Conservation (phyloP, 2,329 filamentous ascomycete species). For the Penicillium sclerotigenum region DNA sequence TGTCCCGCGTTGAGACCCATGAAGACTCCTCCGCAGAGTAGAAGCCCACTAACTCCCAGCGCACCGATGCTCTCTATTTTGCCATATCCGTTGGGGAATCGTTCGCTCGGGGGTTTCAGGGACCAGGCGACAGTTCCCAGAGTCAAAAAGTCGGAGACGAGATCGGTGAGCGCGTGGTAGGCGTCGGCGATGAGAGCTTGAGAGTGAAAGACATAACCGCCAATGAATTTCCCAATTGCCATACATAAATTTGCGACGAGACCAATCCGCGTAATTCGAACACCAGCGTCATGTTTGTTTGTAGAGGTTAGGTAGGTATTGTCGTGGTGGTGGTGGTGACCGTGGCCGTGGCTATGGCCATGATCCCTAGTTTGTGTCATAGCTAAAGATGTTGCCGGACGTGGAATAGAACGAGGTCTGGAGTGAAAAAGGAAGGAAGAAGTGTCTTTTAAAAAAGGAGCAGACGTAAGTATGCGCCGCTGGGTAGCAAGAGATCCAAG, state of each 20-base stretch:
- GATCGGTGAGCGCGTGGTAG: constrained; percentile 90
- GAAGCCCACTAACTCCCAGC: constrained; percentile 84
- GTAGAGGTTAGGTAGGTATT: constrained; percentile 75
- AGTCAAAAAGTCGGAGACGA: constrained; percentile 92
- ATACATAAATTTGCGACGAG: constrained; percentile 88
- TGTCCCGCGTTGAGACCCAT: constrained; percentile 79
- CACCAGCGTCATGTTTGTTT: constrained; percentile 88
- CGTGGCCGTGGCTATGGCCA: constrained; percentile 56
- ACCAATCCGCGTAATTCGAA: constrained; percentile 87
- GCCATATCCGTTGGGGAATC: constrained; percentile 88
- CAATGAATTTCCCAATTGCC: constrained; percentile 88
- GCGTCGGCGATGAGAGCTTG: constrained; percentile 91
- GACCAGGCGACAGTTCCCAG: constrained; percentile 93
- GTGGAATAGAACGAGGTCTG: constrained; percentile 11
- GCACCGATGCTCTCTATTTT: constrained; percentile 97
- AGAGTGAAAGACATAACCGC: constrained; percentile 92
- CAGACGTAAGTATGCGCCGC: constrained; percentile 20
- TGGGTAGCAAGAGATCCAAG: constrained; percentile 13
- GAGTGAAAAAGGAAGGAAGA: constrained; percentile 12
- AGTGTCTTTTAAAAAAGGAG: constrained; percentile 14
- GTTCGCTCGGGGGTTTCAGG: constrained; percentile 74
- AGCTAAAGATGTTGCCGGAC: constrained; percentile 7
- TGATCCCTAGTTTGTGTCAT: constrained; percentile 47
- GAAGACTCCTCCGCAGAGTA: constrained; percentile 83
- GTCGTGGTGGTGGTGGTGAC: constrained; percentile 74